Base-by-base conservation (phyloP, 352 stramenopile species). In the Phytophthora tentaculata region DNA sequence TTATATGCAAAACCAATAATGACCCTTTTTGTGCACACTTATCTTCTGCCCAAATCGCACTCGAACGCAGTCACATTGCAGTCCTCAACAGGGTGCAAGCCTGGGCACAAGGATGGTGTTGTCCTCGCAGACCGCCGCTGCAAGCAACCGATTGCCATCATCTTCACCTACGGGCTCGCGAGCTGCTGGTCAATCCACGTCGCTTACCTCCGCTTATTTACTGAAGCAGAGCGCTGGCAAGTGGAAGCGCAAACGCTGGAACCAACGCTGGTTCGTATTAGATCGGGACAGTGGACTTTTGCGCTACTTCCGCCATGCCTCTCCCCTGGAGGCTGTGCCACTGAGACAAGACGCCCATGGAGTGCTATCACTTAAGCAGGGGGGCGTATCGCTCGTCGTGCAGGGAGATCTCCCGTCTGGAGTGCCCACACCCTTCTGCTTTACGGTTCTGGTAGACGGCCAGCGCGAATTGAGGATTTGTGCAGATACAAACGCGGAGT, bases 361-460 rank as follows among this genome's bases (percentile, higher is more conserved):
- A 12, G 70, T 71, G 8, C 52, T 92, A 29, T 61, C 70, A 37
- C 70, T 94, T 32, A 76, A 69, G 37, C 62, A 83, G 50, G 50
- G 68, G 10, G 81, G 76, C 7, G 84, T 80, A 8, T 80, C 82
- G 37, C 67, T 94, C 6, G 82, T 91, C 39, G 86, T 93, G 45
- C 86, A 91, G 61, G 84, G 85, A 41, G 83, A 90, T 64, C 50
- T 93, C 43, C 83, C 86, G 16, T 61, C 71, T 9, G 80, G 83
- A 43, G 86, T 89, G n/a, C 86, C 86, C 9, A 91, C 83, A 13
- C 86, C 86, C 12, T 95, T 92, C 69, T 95, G 86, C 64, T 95
- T 95, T 64, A 90, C 79, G 9, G 69, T 92, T 23, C 62, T 76
- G 4, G 70, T 70, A 9, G 67, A 73, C n/a, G 71, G 68, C 26